These are phyloP conservation scores for Coffea canephora DNA, from an alignment of 257 asterid species.

Conservation along the genomic window DNA sequence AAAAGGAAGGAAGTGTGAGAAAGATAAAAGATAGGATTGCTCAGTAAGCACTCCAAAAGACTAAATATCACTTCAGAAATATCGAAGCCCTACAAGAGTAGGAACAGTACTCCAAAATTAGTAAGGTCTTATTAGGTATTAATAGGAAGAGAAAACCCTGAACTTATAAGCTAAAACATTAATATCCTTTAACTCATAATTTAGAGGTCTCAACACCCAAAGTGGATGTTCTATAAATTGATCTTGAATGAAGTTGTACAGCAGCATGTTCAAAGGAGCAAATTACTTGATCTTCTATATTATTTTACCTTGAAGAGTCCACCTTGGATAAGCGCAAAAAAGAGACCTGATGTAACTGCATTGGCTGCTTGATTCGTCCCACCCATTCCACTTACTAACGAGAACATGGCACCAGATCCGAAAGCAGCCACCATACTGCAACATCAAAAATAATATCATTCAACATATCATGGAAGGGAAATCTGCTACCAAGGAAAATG, in stretches of 20 bases:
- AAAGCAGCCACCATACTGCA: slow-evolving; percentile 94
- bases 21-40: neutral
- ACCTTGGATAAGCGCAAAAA: slow-evolving; percentile 91
- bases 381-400: slow-evolving; percentile 80
- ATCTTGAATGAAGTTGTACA: neutral
- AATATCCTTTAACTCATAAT: neutral
- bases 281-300: neutral
- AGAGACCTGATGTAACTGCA: slow-evolving; percentile 73
- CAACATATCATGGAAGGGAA: neutral
- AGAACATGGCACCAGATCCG: slow-evolving; percentile 87
- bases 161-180: neutral
- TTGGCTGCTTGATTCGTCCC: slow-evolving; percentile 69
- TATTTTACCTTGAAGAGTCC: slow-evolving; percentile 76
- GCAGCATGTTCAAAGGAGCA: neutral
- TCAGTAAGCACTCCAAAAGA: neutral
- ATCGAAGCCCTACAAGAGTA: neutral
- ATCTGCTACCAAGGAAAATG: slow-evolving; percentile 1
- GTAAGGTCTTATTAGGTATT: neutral
- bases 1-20: neutral
- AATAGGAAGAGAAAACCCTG: neutral
- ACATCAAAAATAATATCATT: slow-evolving; percentile 12
- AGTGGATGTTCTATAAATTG: neutral
- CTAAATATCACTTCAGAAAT: neutral
- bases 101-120: neutral
- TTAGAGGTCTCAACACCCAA: neutral